A percentile compares a stretch with the other conserved stretches of the same genome.
phyloP scores from a whole-genome alignment of 1,284 basidiomycete genomes.

The Ceratobasidium sp. region DNA sequence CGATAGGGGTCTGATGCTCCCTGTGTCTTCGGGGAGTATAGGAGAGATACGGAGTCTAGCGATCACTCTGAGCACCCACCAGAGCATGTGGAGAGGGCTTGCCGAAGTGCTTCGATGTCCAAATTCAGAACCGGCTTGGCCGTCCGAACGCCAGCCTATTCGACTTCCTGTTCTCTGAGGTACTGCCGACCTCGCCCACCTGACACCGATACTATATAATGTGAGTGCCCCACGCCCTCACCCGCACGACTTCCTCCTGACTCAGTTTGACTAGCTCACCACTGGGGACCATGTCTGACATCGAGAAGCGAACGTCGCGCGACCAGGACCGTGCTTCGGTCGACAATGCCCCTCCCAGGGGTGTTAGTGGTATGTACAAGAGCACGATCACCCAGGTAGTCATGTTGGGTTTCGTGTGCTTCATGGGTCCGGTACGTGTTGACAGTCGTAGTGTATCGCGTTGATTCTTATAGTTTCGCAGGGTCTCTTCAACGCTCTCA shows the following conservation, averaged over 20 bases:
- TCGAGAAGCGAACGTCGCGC: conserved; percentile 31
- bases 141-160: conserved; percentile 32
- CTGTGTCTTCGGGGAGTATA: conserved; percentile 3
- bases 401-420: conserved; percentile 75
- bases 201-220: conserved; percentile 26
- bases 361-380: conserved; percentile 60
- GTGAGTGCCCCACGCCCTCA: conserved; percentile 26
- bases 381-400: conserved; percentile 64
- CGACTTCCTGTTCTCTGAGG: conserved; percentile 23
- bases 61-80: conserved; percentile 12
- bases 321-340: conserved; percentile 21
- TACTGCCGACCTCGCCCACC: conserved; percentile 18
- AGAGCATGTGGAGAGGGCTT: conserved; percentile 41
- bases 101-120: conserved; percentile 41
- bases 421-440: conserved; percentile 62
- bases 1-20: background rate
- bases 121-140: conserved; percentile 36
- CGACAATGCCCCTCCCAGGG: conserved; percentile 24
- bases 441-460: background rate
- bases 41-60: conserved; percentile 26
- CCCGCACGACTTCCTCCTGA: conserved; percentile 37
- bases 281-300: conserved; percentile 34
- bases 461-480: conserved; percentile 11
- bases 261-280: background rate
- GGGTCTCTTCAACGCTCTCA: conserved; percentile 59